A percentile compares a stretch with the other conserved stretches of the same genome.
These are phyloP conservation scores for Botryotinia globosa DNA, from an alignment of 2,329 filamentous ascomycete species.

Conservation along the genomic window DNA sequence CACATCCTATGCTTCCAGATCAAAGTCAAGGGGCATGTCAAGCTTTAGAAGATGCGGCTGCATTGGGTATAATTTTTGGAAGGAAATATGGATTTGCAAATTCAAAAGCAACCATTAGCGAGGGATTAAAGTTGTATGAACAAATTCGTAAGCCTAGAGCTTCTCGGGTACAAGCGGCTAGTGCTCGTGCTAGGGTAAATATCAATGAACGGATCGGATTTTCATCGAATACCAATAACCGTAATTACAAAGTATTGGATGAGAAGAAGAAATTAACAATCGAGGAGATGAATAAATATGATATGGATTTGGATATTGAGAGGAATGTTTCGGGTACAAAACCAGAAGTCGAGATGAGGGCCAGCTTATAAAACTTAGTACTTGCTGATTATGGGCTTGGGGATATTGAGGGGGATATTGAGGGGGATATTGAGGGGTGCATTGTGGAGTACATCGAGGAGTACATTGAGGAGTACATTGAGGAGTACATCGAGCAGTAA, in stretches of 20 bases:
- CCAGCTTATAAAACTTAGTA: neutral
- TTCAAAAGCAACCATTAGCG: slow-evolving; percentile 39
- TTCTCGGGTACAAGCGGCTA: slow-evolving; percentile 54
- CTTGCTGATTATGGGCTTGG: neutral
- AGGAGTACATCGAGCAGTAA: too few species aligned
- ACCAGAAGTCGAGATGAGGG: slow-evolving; percentile 11
- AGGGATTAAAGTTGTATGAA: slow-evolving; percentile 44
- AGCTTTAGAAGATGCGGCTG: slow-evolving; percentile 42
- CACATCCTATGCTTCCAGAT: slow-evolving; percentile 66
- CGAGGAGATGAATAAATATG: slow-evolving; percentile 65
- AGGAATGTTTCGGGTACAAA: neutral
- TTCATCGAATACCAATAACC: slow-evolving; percentile 35
- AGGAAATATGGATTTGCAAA: slow-evolving; percentile 7
- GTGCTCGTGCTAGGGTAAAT: slow-evolving; percentile 56
- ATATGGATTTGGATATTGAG: slow-evolving; percentile 57
- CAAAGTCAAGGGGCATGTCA: slow-evolving; percentile 61
- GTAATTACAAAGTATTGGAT: slow-evolving; percentile 58
- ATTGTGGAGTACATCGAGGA: neutral
- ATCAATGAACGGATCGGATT: slow-evolving; percentile 54
- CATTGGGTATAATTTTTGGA: slow-evolving; percentile 39
- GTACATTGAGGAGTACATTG: too few species aligned
- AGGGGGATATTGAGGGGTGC: neutral
- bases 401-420: too few species aligned
- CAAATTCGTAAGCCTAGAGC: slow-evolving; percentile 52
- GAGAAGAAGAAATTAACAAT: slow-evolving; percentile 60